Conservation (phyloP, 1,139 yeast genomes). For the Geotrichum citri-aurantii region DNA sequence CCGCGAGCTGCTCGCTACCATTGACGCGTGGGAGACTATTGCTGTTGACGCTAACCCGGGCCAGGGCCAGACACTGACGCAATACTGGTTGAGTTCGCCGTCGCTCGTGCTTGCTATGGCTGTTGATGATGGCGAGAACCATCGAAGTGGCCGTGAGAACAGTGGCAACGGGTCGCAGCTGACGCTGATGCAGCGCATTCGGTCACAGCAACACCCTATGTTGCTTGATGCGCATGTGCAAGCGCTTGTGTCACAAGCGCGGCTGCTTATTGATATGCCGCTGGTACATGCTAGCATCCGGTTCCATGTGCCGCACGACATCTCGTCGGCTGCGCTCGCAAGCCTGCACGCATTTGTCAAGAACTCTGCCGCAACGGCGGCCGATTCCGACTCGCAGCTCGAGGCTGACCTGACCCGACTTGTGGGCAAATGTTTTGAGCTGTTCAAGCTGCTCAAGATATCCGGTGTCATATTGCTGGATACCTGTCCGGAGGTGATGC, state of each 20-base stretch:
- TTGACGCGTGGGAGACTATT: conserved; percentile 18
- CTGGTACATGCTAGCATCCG: conserved; percentile 22
- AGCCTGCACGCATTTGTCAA: background rate
- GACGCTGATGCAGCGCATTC: background rate
- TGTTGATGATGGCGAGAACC: conserved; percentile 1
- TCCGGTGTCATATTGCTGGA: conserved; percentile 26
- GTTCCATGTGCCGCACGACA: conserved; percentile 30
- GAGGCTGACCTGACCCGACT: conserved; percentile 17
- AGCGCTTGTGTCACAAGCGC: conserved; percentile 24
- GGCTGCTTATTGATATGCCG: conserved; percentile 26
- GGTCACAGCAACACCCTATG: background rate
- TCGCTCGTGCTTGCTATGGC: conserved; percentile 4
- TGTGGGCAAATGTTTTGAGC: conserved; percentile 27
- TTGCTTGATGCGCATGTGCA: conserved; percentile 23
- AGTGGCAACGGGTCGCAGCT: background rate
- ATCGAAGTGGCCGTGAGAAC: background rate
- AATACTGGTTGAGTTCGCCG: conserved; percentile 7
- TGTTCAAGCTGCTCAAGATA: conserved; percentile 24
- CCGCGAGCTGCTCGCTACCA: background rate
- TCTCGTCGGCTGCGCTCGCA: conserved; percentile 15
- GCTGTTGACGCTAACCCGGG: conserved; percentile 28
- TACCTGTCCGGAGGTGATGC: conserved; percentile 28
- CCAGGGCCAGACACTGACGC: conserved; percentile 26
- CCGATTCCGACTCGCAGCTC: background rate
- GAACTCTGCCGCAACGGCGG: background rate